Base-by-base conservation (phyloP, 768 basidiomycete species). In the Tephrocybe rancida region DNA sequence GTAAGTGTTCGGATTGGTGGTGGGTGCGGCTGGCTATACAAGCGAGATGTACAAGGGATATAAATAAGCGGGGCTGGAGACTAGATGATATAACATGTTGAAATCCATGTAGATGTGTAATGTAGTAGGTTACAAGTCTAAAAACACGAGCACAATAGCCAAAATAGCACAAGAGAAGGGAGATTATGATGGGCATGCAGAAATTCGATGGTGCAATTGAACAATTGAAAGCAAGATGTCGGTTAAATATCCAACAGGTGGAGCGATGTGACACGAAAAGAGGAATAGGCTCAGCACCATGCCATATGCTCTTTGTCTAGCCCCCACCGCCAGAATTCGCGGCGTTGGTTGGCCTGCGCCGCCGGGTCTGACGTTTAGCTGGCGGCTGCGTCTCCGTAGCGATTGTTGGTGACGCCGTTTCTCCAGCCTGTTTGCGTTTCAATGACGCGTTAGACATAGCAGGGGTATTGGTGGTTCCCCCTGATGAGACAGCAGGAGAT, bases 351-450 rank as follows among this genome's bases (percentile, higher is more conserved):
- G 77, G 81, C 67, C 83, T 79, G 61, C 76, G 74, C 60, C 84
- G 86, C 53, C 87, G 80, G 30, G 76, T 62, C 34, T 60, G 43
- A 42, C 82, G 75, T 72, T 85, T 88, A 58, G 73, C 59, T 32
- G 77, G 67, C 34, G 76, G 80, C 56, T 78, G 76, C 47, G 71
- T 60, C 3, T 81, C 72, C 48, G 72, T 73, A 7, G 27, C 38
- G 47, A 76, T 74, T 30, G 80, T 79, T 39, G 86, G 83, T 22
- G 86, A 84, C 18, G 78, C 67, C 13, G 71, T 65, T 30, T 74
- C 74, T 18, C 70, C 66, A 29, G 66, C 67, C 52, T 75, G 73
- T 54, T 85, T 86, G 62, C 85, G 76, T 67, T 86, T 87, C 64
- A 84, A 69, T 24, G 80, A 70, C 44, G 81, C 70, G 61, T 74